Conservation (phyloP, 441 rosid species). For the Biscutella laevigata region DNA sequence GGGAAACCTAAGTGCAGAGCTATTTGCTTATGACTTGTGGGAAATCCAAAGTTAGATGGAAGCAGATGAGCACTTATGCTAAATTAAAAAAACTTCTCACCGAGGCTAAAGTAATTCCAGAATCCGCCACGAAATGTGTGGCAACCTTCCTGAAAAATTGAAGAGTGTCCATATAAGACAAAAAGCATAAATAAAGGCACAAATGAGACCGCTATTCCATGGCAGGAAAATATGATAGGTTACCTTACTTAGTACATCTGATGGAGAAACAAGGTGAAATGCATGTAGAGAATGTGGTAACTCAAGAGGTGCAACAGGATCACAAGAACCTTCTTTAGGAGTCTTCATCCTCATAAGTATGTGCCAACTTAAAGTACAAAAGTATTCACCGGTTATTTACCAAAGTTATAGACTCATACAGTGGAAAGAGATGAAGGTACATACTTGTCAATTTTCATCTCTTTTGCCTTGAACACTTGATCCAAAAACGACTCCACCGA, state of each 20-base stretch:
- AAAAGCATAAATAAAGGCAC: not conserved
- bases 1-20: not conserved
- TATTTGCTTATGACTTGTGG: not conserved
- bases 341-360: slow-evolving; percentile 76
- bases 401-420: not conserved
- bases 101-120: slow-evolving; percentile 94
- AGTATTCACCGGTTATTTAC: not conserved
- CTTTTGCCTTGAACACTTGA: slow-evolving; percentile 59
- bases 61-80: not conserved
- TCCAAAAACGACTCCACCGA: slow-evolving; percentile 58
- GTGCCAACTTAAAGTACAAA: slow-evolving; percentile 60
- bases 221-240: not conserved
- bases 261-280: slow-evolving; percentile 62
- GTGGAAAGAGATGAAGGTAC: not conserved
- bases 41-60: not conserved
- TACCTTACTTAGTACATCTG: slow-evolving; percentile 65
- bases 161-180: slow-evolving; percentile 11
- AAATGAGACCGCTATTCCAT: too few species aligned
- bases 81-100: slow-evolving; percentile 35
- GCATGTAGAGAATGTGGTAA: slow-evolving; percentile 88
- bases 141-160: slow-evolving; percentile 60
- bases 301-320: slow-evolving; percentile 90
- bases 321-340: slow-evolving; percentile 59
- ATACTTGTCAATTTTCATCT: slow-evolving; percentile 90
- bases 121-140: slow-evolving; percentile 89